phyloP scores from a whole-genome alignment of 1,284 basidiomycete species.

The Spongispora temasekensis region DNA sequence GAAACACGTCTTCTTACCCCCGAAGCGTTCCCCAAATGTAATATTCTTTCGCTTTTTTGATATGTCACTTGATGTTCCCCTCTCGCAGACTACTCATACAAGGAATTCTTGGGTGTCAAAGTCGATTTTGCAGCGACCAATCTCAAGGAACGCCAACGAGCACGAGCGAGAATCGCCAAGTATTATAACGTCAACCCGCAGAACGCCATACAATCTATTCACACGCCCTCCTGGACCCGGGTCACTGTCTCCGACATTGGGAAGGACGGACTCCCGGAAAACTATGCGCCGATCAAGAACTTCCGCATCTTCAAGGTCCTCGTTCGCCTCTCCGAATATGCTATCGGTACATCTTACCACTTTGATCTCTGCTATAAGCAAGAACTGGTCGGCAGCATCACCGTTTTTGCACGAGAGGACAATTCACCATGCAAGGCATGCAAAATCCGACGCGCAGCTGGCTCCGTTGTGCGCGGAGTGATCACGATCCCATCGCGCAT shows the following conservation, averaged over 20 bases:
- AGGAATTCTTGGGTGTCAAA: slow-evolving; percentile 26
- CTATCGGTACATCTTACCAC: slow-evolving; percentile 21
- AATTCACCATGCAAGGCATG: slow-evolving; percentile 27
- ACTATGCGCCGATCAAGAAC: slow-evolving; percentile 17
- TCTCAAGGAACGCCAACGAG: slow-evolving; percentile 17
- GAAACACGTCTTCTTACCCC: slow-evolving; percentile 22
- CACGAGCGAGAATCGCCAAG: slow-evolving; percentile 21
- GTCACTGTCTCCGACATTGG: slow-evolving; percentile 13
- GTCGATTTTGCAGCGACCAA: slow-evolving; percentile 16
- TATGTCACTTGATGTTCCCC: background rate
- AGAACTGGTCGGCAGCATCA: slow-evolving; percentile 17
- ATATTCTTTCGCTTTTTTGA: background rate
- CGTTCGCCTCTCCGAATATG: slow-evolving; percentile 25
- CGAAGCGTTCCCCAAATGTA: slow-evolving; percentile 23
- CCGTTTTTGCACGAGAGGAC: slow-evolving; percentile 27
- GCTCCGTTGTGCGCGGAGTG: slow-evolving; percentile 22
- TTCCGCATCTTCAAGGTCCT: slow-evolving; percentile 29
- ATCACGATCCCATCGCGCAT: slow-evolving; percentile 21
- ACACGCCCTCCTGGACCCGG: slow-evolving; percentile 16
- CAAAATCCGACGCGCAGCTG: slow-evolving; percentile 14
- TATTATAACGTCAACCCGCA: slow-evolving; percentile 24
- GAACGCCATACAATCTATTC: background rate
- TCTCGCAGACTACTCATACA: slow-evolving; percentile 27
- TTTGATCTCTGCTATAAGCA: slow-evolving; percentile 21
- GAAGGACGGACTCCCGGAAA: slow-evolving; percentile 13